phyloP scores from a whole-genome alignment of 495 filamentous ascomycete genomes.

The Neurospora terricola region DNA sequence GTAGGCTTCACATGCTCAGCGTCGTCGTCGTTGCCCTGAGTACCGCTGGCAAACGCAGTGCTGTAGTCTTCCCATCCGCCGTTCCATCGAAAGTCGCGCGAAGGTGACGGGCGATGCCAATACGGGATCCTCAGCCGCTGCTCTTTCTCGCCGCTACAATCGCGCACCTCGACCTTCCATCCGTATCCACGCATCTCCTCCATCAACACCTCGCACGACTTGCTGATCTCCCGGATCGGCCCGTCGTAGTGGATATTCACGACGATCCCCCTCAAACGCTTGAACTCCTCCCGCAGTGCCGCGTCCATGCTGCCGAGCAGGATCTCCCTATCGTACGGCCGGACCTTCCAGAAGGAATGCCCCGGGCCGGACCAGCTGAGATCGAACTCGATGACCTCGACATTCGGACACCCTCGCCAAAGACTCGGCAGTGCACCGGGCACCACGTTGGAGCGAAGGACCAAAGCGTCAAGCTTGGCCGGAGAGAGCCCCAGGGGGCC shows the following conservation, averaged over 20 bases:
- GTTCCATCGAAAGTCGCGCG: neutral
- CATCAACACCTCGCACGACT: neutral
- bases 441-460: neutral
- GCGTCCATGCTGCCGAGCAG: neutral
- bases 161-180: neutral
- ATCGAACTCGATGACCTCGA: conserved; percentile 3
- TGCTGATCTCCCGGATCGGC: neutral
- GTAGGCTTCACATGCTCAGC: neutral
- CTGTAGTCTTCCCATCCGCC: neutral
- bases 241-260: neutral
- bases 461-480: neutral
- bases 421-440: neutral
- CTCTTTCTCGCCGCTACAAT: neutral
- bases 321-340: neutral
- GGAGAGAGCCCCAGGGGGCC: neutral
- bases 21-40: neutral
- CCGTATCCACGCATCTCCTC: neutral
- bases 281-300: neutral
- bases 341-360: neutral
- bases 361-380: neutral
- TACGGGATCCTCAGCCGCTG: neutral
- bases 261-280: neutral
- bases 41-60: neutral
- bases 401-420: neutral
- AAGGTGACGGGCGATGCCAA: neutral